Evolutionary conservation across 371 early-diverging fungal species (phyloP).

Genomic region (Capillidium heterosporum): DNA sequence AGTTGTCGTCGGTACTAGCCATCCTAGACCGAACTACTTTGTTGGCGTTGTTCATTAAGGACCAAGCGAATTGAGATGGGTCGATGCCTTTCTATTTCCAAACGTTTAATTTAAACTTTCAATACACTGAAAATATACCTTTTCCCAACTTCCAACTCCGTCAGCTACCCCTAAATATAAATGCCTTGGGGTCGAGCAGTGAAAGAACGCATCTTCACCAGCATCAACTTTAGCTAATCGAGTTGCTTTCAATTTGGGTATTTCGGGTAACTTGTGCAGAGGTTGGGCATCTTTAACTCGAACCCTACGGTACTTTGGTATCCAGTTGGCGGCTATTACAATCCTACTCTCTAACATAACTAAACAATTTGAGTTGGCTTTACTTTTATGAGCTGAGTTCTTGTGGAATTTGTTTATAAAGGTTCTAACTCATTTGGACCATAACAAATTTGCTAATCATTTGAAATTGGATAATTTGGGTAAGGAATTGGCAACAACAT

Average conservation of each 20-base stretch:
- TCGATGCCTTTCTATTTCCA: not conserved
- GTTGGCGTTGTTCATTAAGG: constrained; percentile 44
- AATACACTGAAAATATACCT: not conserved
- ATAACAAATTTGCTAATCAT: no score
- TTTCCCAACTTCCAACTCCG: constrained; percentile 6
- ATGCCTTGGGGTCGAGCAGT: not conserved
- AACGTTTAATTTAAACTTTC: not conserved
- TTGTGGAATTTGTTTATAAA: no score
- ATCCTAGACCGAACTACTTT: constrained; percentile 16
- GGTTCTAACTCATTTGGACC: no score
- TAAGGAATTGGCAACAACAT: no score
- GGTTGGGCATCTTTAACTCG: not conserved
- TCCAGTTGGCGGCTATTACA: constrained; percentile 1
- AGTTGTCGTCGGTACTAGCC: constrained; percentile 14
- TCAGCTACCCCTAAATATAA: constrained; percentile 5
- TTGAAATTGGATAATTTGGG: no score
- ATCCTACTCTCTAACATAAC: not conserved
- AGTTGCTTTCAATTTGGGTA: not conserved
- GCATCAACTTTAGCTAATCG: constrained; percentile 32
- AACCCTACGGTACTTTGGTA: constrained; percentile 3
- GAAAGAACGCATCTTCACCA: constrained; percentile 49
- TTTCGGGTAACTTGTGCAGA: not conserved
- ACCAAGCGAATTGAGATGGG: constrained; percentile 1
- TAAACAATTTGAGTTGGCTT: no score
- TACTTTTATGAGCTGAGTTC: no score